phyloP scores from a whole-genome alignment of 2,329 filamentous ascomycete genomes.

The Beauveria sp. region DNA sequence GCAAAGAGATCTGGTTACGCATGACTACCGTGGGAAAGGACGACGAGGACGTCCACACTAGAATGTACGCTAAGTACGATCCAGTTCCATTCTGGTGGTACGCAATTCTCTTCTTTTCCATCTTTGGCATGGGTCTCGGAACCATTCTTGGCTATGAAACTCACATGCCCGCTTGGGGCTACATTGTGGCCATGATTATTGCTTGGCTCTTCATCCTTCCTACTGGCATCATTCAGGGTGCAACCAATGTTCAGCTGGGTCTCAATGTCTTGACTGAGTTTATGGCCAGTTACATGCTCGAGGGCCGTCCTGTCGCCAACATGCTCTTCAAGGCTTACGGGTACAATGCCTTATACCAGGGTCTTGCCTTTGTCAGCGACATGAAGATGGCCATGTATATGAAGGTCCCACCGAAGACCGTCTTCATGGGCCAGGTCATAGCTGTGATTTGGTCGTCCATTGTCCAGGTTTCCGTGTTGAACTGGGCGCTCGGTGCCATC shows the following conservation, averaged over 20 bases:
- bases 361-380: conserved; percentile 37
- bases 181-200: conserved; percentile 19
- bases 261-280: conserved; percentile 30
- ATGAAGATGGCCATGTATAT: conserved; percentile 43
- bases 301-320: conserved; percentile 16
- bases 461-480: conserved; percentile 23
- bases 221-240: conserved; percentile 21
- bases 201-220: conserved; percentile 17
- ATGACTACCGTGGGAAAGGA: conserved; percentile 37
- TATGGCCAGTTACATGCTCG: conserved; percentile 17
- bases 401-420: conserved; percentile 37
- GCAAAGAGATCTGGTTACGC: conserved; percentile 36
- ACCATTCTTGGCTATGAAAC: conserved; percentile 19
- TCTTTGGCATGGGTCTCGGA: conserved; percentile 25
- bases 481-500: conserved; percentile 34
- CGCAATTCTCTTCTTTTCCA: conserved; percentile 20
- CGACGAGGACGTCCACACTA: conserved; percentile 30
- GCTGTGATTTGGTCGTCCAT: conserved; percentile 33
- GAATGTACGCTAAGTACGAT: conserved; percentile 25
- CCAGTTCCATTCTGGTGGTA: conserved; percentile 34
- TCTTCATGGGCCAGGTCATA: conserved; percentile 37
- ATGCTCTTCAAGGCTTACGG: conserved; percentile 18
- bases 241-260: conserved; percentile 24
- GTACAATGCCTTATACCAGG: conserved; percentile 26
- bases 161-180: conserved; percentile 18